Percentiles rank a stretch among this genome's conserved stretches.
phyloP scores from a whole-genome alignment of 75 land plant species.

The Pinus taeda region DNA sequence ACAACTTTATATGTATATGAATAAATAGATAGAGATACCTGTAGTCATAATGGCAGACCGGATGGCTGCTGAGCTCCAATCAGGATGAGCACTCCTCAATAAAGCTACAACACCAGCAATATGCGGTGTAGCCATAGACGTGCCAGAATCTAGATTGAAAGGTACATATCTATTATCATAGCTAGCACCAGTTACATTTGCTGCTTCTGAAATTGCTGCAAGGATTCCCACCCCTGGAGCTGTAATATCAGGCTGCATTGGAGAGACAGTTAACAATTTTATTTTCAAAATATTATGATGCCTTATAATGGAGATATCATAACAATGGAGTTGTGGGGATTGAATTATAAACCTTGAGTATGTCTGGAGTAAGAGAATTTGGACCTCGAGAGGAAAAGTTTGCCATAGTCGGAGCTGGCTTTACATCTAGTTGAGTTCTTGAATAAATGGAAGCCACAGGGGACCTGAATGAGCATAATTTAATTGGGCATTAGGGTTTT shows the following conservation, averaged over 20 bases:
- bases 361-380: constrained; percentile 39
- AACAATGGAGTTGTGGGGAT: not conserved
- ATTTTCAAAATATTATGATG: too few relatives aligned
- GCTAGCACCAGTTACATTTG: not conserved
- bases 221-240: constrained; percentile 29
- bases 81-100: constrained; percentile 20
- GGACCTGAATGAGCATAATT: constrained; percentile 33
- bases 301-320: not conserved
- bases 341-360: constrained; percentile 44
- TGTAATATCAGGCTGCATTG: constrained; percentile 31
- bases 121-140: constrained; percentile 30
- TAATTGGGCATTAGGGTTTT: not conserved
- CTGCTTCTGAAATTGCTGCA: constrained; percentile 16
- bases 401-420: constrained; percentile 64
- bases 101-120: constrained; percentile 22
- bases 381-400: constrained; percentile 70
- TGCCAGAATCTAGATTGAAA: constrained; percentile 24
- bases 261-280: not conserved
- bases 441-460: constrained; percentile 41
- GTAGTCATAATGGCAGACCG: constrained; percentile 27
- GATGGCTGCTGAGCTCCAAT: constrained; percentile 33
- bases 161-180: constrained; percentile 11
- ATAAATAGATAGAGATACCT: not conserved
- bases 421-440: constrained; percentile 20
- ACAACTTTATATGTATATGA: not conserved